These are phyloP conservation scores for Ceratopteris richardii DNA, from an alignment of 75 land plant species.

Conservation along the genomic window DNA sequence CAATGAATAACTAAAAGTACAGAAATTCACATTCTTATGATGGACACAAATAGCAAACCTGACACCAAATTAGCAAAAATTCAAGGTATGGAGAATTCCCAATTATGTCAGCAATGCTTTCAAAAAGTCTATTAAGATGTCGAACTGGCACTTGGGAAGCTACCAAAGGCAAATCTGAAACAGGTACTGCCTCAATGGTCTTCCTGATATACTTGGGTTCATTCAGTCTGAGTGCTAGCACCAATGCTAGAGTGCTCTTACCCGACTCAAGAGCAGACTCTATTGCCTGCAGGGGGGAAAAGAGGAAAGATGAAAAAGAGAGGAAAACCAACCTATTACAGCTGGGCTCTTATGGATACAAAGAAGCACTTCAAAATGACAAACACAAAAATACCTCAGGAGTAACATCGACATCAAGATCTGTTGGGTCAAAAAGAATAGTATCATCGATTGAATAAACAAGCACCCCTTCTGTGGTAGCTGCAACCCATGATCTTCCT, in stretches of 20 bases:
- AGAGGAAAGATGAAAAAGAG: too few species aligned
- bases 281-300: conserved; percentile 65
- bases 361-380: conserved; percentile 2
- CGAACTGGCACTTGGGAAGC: conserved; percentile 46
- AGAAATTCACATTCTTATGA: neutral
- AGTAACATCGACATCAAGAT: conserved; percentile 90
- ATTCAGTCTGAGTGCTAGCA: conserved; percentile 72
- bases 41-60: conserved; percentile 35
- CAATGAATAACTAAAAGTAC: neutral
- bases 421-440: conserved; percentile 86
- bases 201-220: conserved; percentile 64
- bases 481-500: conserved; percentile 88
- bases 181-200: conserved; percentile 54
- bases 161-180: conserved; percentile 45
- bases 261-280: conserved; percentile 44
- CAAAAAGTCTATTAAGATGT: conserved; percentile 59
- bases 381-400: conserved; percentile 56
- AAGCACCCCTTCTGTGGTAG: conserved; percentile 89
- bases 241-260: conserved; percentile 46
- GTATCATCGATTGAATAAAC: conserved; percentile 84
- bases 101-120: conserved; percentile 57
- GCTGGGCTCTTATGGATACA: too few species aligned
- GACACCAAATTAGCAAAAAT: conserved; percentile 78
- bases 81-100: conserved; percentile 86
- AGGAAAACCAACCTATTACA: too few species aligned